Percentiles rank a stretch among this genome's conserved stretches.
phyloP scores from a whole-genome alignment of 2,329 filamentous ascomycete genomes.

The Diaporthe sp. region DNA sequence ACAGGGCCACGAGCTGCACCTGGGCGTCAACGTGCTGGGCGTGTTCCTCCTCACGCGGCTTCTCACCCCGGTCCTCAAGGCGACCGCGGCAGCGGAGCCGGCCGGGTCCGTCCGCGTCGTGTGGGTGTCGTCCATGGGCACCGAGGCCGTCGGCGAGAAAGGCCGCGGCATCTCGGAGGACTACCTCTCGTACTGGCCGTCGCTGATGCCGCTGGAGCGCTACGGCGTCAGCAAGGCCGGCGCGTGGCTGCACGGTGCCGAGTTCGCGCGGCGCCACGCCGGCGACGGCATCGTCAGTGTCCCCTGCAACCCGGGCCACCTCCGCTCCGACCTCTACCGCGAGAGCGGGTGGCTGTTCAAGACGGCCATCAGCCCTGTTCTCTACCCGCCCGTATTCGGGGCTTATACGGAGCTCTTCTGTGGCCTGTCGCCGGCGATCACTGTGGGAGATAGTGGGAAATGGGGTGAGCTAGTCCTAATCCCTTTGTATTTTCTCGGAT shows the following conservation, averaged over 20 bases:
- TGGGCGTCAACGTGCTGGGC: slow-evolving; percentile 44
- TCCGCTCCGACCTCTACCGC: slow-evolving; percentile 45
- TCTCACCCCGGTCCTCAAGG: slow-evolving; percentile 9
- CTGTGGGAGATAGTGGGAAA: slow-evolving; percentile 45
- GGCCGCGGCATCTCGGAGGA: slow-evolving; percentile 6
- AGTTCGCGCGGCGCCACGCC: slow-evolving; percentile 45
- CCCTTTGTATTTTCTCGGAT: background rate
- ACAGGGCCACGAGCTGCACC: slow-evolving; percentile 46
- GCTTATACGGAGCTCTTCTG: slow-evolving; percentile 57
- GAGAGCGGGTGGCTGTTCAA: slow-evolving; percentile 23
- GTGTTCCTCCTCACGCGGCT: slow-evolving; percentile 43
- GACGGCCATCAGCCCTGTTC: slow-evolving; percentile 4
- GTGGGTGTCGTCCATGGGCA: slow-evolving; percentile 44
- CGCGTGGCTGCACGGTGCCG: slow-evolving; percentile 44
- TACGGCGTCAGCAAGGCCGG: slow-evolving; percentile 49
- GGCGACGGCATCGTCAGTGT: slow-evolving; percentile 47
- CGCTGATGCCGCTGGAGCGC: slow-evolving; percentile 26
- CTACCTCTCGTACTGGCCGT: slow-evolving; percentile 29
- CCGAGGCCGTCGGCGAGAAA: slow-evolving; percentile 28
- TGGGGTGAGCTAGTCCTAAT: slow-evolving; percentile 42
- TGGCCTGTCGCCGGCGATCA: slow-evolving; percentile 53
- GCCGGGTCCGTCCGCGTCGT: slow-evolving; percentile 44
- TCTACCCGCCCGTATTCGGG: slow-evolving; percentile 47
- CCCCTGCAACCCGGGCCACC: slow-evolving; percentile 48
- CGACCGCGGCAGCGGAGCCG: slow-evolving; percentile 26